phyloP scores from a whole-genome alignment of 495 filamentous ascomycete genomes.

The Xylaria castorea region DNA sequence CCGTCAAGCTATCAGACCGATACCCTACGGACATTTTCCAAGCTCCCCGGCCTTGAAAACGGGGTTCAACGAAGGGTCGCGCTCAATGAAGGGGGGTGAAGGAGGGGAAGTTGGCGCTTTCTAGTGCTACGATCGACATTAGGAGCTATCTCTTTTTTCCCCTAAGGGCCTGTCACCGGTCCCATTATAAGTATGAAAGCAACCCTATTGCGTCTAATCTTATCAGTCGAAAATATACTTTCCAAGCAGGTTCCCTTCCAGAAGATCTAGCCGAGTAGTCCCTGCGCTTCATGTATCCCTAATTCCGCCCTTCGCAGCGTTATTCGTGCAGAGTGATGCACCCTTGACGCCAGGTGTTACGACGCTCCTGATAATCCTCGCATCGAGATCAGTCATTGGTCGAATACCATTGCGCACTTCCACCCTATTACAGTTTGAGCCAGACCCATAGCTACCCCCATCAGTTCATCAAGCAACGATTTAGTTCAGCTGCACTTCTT shows the following conservation, averaged over 20 bases:
- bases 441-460: neutral
- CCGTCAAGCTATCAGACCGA: neutral
- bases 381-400: neutral
- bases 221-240: neutral
- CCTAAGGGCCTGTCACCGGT: constrained; percentile 19
- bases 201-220: constrained; percentile 21
- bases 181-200: constrained; percentile 16
- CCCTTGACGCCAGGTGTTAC: constrained; percentile 8
- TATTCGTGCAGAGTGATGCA: neutral
- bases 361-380: constrained; percentile 6
- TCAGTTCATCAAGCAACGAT: constrained; percentile 5
- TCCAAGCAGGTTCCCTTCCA: neutral
- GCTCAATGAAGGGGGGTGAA: constrained; percentile 15
- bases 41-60: neutral
- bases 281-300: constrained; percentile 3
- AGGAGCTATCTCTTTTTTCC: neutral
- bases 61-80: neutral
- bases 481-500: constrained; percentile 1
- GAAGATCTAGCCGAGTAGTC: constrained; percentile 1
- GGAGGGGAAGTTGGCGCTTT: constrained; percentile 21
- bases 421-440: neutral
- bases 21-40: neutral
- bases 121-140: constrained; percentile 18
- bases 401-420: neutral
- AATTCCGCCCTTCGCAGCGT: neutral